Percentiles rank a stretch among this genome's conserved stretches.
Conservation (phyloP, 306 rosid genomes). For the Quercus cerris region DNA sequence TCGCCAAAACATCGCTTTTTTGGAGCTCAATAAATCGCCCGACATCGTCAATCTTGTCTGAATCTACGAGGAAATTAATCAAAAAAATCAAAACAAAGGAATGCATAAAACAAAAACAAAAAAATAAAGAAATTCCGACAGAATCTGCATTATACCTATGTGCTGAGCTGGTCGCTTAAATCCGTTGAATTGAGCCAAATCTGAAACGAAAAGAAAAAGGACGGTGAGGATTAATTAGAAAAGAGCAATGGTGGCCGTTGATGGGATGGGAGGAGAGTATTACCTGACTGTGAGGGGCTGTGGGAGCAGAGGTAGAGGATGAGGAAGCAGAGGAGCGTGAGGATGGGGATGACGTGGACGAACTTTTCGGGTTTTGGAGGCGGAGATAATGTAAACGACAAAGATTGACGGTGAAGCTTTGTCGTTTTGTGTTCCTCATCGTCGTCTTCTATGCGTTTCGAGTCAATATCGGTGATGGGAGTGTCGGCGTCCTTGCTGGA, state of each 20-base stretch:
- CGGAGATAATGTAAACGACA: constrained; percentile 49
- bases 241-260: neutral
- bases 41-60: constrained; percentile 39
- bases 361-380: constrained; percentile 51
- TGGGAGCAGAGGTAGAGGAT: constrained; percentile 88
- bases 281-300: constrained; percentile 85
- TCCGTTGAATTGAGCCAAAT: constrained; percentile 64
- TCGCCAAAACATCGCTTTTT: constrained; percentile 54
- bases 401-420: constrained; percentile 59
- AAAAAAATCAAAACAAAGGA: neutral
- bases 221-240: neutral
- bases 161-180: constrained; percentile 35
- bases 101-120: neutral
- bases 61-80: neutral
- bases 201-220: constrained; percentile 26
- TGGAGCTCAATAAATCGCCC: constrained; percentile 26
- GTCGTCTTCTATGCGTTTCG: constrained; percentile 36
- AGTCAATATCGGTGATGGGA: constrained; percentile 14
- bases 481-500: constrained; percentile 25
- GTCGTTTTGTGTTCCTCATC: constrained; percentile 36
- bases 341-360: constrained; percentile 85
- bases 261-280: neutral
- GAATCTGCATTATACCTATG: constrained; percentile 40
- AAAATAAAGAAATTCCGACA: neutral
- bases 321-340: constrained; percentile 82